Percentiles rank a stretch among this genome's conserved stretches.
These are phyloP conservation scores for Dalbergia cultrata DNA, from an alignment of 306 rosid species.

Conservation along the genomic window DNA sequence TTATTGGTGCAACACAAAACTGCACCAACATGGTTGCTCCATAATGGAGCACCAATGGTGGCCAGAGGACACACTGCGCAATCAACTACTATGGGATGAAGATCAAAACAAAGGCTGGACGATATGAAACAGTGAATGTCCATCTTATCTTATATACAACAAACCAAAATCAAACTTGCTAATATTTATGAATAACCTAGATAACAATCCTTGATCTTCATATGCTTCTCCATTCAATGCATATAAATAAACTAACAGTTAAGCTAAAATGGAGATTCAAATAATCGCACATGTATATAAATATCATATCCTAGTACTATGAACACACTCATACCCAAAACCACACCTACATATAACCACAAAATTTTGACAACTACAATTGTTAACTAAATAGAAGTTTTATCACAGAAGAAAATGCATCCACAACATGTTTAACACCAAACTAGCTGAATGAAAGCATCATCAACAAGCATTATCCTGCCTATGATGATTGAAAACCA, in stretches of 20 bases:
- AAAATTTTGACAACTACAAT: neutral
- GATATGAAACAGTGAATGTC: neutral
- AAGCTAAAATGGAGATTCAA: slow-evolving; percentile 26
- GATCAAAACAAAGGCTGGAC: neutral
- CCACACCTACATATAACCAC: neutral
- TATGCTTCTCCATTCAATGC: neutral
- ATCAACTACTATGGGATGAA: neutral
- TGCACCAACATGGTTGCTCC: too few relatives aligned
- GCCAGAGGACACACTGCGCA: neutral
- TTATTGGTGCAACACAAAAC: neutral
- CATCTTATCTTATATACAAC: neutral
- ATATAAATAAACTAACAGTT: slow-evolving; percentile 7
- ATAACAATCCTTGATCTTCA: slow-evolving; percentile 19
- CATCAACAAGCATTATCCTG: neutral
- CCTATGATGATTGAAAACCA: slow-evolving; percentile 4
- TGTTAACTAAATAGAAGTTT: neutral
- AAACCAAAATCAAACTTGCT: slow-evolving; percentile 3
- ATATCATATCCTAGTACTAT: neutral
- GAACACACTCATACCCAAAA: slow-evolving; percentile 4
- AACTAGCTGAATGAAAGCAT: slow-evolving; percentile 17
- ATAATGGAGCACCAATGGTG: neutral
- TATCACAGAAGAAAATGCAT: slow-evolving; percentile 4
- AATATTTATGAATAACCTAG: neutral
- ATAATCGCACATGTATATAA: neutral
- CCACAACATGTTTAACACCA: neutral